Base-by-base conservation (phyloP, 768 basidiomycete species). In the Amyloporia xantha region DNA sequence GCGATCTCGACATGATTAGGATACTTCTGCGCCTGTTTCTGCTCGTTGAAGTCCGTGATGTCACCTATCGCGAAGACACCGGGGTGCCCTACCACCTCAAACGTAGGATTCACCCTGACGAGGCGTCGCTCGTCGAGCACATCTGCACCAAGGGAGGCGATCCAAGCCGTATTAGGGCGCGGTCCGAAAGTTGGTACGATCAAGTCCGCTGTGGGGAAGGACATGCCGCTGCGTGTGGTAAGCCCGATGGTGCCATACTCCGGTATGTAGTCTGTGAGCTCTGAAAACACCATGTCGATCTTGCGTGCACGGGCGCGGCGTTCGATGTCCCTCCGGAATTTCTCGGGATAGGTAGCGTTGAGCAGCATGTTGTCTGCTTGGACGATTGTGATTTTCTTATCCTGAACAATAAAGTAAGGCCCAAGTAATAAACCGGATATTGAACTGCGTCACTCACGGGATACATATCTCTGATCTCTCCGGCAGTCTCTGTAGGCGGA, bases 11-110 rank as follows among this genome's bases (percentile, higher is more conserved):
- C 66, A 47, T 86, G 85, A 3, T 55, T 56, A 1, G 43, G 20
- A 0, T 66, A 68, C 59, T 85, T 84, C n/a, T 64, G 67, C 0
- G 64, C 66, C 55, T 76, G 81, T 55, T 84, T 84, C 62, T 85
- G 79, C 62, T 85, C 85, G 1, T 64, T 49, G 69, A 75, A 79
- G 28, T 82, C 78, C 52, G 80, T 75, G 50, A 81, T 71, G 57
- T 88, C 84, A 1, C 85, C 85, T 1, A 66, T 71, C 0, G 84
- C 86, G 47, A 82, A 86, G 11, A 88, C 76, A 49, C 71, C 70
- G 0, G 76, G 66, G 59, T 81, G 65, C 0, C 63, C 64, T 4
- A 55, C 57, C 2, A 87, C 62, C 55, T 84, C 83, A 33, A 87
- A 69, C 0, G 81, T 83, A 3, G 79, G 70, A 23, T 63, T 58